These are phyloP conservation scores for Coemansia brasiliensis DNA, from an alignment of 192 early-diverging fungal species.

Conservation along the genomic window DNA sequence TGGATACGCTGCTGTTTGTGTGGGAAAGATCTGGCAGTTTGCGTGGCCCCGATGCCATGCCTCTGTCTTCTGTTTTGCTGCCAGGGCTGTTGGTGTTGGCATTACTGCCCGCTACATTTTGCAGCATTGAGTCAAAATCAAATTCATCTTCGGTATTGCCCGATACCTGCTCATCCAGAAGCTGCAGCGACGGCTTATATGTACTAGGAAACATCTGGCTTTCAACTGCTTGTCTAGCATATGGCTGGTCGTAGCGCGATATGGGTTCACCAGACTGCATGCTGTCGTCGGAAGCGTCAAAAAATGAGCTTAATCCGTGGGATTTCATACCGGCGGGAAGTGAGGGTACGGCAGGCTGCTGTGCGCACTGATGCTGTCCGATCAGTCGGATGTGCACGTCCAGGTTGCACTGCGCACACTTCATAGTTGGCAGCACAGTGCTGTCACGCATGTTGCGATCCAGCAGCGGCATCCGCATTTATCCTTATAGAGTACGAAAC, in stretches of 20 bases:
- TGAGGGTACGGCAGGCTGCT: slow-evolving; percentile 29
- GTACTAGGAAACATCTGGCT: slow-evolving; percentile 32
- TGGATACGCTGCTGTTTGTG: slow-evolving; percentile 25
- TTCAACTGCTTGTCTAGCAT: slow-evolving; percentile 10
- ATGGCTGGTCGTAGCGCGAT: slow-evolving; percentile 2
- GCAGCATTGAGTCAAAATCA: slow-evolving; percentile 49
- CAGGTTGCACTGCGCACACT: slow-evolving; percentile 51
- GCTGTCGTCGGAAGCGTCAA: slow-evolving; percentile 19
- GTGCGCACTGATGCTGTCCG: slow-evolving; percentile 40
- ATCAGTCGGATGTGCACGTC: slow-evolving; percentile 54
- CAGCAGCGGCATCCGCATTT: slow-evolving; percentile 22
- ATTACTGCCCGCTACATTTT: slow-evolving; percentile 22
- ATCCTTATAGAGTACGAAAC: background rate
- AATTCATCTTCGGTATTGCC: slow-evolving; percentile 31
- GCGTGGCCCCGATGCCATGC: slow-evolving; percentile 11
- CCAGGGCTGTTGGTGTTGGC: slow-evolving; percentile 7
- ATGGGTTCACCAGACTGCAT: background rate
- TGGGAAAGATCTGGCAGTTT: slow-evolving; percentile 14
- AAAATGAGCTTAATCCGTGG: slow-evolving; percentile 43
- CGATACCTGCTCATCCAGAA: slow-evolving; percentile 25
- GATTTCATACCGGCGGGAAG: slow-evolving; percentile 17
- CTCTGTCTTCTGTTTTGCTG: slow-evolving; percentile 4
- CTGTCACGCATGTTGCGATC: slow-evolving; percentile 48
- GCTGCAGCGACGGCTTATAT: slow-evolving; percentile 43
- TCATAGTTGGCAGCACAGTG: slow-evolving; percentile 52